These are phyloP conservation scores for Zasmidium cellare DNA, from an alignment of 2,329 filamentous ascomycete genomes.

Conservation along the genomic window DNA sequence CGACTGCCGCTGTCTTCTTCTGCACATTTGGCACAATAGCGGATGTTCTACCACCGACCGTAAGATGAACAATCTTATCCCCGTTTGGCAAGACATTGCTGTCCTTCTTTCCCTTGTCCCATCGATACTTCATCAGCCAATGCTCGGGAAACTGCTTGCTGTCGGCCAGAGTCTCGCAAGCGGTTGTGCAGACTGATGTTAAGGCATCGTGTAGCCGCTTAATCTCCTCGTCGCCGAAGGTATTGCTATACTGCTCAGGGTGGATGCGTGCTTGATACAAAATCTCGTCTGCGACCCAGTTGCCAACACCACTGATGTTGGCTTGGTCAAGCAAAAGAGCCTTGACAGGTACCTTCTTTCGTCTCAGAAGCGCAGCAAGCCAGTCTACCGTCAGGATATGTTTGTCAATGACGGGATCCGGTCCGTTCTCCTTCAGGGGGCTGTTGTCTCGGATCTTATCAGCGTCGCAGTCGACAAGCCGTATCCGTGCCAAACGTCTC, in stretches of 20 bases:
- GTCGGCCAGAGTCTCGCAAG: constrained; percentile 76
- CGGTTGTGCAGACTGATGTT: constrained; percentile 74
- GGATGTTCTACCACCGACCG: constrained; percentile 86
- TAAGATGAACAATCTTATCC: constrained; percentile 80
- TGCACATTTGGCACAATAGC: constrained; percentile 83
- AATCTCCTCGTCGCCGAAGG: constrained; percentile 71
- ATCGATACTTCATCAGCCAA: constrained; percentile 62
- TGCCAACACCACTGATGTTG: constrained; percentile 88
- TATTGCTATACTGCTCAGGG: constrained; percentile 89
- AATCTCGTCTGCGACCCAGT: constrained; percentile 96
- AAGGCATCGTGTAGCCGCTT: constrained; percentile 70
- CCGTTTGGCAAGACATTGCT: constrained; percentile 73
- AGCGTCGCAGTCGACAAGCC: constrained; percentile 78
- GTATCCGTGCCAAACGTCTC: constrained; percentile 74
- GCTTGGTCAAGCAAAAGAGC: constrained; percentile 84
- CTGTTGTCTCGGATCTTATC: constrained; percentile 72
- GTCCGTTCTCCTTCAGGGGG: constrained; percentile 87
- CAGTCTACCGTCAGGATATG: constrained; percentile 75
- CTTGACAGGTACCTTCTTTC: constrained; percentile 84
- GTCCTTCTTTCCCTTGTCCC: constrained; percentile 84
- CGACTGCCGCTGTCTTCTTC: constrained; percentile 70
- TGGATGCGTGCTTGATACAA: constrained; percentile 87
- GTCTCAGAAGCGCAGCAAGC: constrained; percentile 67
- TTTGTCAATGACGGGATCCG: constrained; percentile 84
- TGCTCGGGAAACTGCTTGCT: constrained; percentile 80